A percentile compares a stretch with the other conserved stretches of the same genome.
These are phyloP conservation scores for Lolium multiflorum DNA, from an alignment of 176 grass and related monocot species.

Conservation along the genomic window DNA sequence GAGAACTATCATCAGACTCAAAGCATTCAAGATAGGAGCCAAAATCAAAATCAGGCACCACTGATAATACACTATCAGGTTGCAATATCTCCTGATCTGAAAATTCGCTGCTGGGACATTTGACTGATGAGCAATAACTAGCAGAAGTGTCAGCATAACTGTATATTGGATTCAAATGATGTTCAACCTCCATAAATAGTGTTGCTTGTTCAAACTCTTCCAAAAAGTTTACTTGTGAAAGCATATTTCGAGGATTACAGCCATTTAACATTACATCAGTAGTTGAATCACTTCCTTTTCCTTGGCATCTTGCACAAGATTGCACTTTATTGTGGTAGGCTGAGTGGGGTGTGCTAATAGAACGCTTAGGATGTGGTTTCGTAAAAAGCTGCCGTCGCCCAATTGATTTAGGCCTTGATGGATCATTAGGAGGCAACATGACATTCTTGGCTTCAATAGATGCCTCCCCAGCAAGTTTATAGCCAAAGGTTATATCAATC, in stretches of 20 bases:
- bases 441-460: constrained; percentile 96
- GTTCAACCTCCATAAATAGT: constrained; percentile 73
- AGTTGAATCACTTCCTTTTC: constrained; percentile 27
- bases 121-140: constrained; percentile 45
- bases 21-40: constrained; percentile 76
- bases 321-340: constrained; percentile 58
- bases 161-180: constrained; percentile 73
- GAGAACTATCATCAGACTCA: constrained; percentile 65
- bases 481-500: constrained; percentile 99
- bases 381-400: constrained; percentile 86
- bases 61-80: constrained; percentile 25
- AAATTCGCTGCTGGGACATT: constrained; percentile 34
- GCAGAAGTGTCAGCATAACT: constrained; percentile 49
- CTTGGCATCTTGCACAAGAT: constrained; percentile 63
- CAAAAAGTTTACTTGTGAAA: constrained; percentile 60
- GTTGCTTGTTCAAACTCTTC: constrained; percentile 76
- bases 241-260: constrained; percentile 1
- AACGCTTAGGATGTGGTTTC: constrained; percentile 79
- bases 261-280: constrained; percentile 32
- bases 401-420: constrained; percentile 72
- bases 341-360: constrained; percentile 51
- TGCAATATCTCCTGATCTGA: constrained; percentile 37
- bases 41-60: constrained; percentile 67
- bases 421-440: constrained; percentile 84
- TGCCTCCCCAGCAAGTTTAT: constrained; percentile 85